phyloP scores from a whole-genome alignment of 768 basidiomycete genomes.

The Hydnomerulius pinastri region DNA sequence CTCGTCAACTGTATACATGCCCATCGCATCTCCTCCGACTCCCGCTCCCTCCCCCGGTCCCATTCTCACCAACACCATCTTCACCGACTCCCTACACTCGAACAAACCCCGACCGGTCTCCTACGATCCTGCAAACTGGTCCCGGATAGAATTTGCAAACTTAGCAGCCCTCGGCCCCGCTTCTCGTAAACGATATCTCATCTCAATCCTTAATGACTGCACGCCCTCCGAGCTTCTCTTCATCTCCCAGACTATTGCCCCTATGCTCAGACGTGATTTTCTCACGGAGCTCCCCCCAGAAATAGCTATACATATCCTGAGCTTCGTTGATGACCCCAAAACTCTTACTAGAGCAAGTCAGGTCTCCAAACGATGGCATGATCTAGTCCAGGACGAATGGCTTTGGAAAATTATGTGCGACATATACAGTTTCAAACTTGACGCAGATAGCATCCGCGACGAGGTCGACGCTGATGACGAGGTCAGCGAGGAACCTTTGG shows the following conservation, averaged over 20 bases:
- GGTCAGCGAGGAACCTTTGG: constrained; percentile 32
- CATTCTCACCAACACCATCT: constrained; percentile 53
- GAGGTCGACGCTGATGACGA: constrained; percentile 24
- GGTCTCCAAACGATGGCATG: constrained; percentile 74
- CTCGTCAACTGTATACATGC: constrained; percentile 47
- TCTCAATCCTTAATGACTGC: constrained; percentile 52
- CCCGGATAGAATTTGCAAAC: constrained; percentile 35
- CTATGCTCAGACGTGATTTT: constrained; percentile 66
- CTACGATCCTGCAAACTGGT: constrained; percentile 26
- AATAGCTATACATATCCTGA: constrained; percentile 71
- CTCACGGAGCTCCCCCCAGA: constrained; percentile 62
- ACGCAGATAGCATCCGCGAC: constrained; percentile 13
- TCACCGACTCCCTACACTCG: constrained; percentile 31
- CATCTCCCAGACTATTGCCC: constrained; percentile 63
- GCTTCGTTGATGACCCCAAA: constrained; percentile 73
- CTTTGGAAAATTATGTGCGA: constrained; percentile 81
- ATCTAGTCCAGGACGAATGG: constrained; percentile 69
- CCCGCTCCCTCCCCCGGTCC: constrained; percentile 61
- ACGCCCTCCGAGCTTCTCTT: constrained; percentile 64
- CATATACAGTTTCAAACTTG: constrained; percentile 48
- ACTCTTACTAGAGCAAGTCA: constrained; percentile 68
- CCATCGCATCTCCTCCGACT: constrained; percentile 58
- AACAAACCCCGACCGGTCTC: constrained; percentile 10
- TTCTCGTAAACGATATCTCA: constrained; percentile 53
- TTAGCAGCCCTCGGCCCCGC: constrained; percentile 36